Base-by-base conservation (phyloP, 2,329 filamentous ascomycete genomes). In the Calonectria hongkongensis region DNA sequence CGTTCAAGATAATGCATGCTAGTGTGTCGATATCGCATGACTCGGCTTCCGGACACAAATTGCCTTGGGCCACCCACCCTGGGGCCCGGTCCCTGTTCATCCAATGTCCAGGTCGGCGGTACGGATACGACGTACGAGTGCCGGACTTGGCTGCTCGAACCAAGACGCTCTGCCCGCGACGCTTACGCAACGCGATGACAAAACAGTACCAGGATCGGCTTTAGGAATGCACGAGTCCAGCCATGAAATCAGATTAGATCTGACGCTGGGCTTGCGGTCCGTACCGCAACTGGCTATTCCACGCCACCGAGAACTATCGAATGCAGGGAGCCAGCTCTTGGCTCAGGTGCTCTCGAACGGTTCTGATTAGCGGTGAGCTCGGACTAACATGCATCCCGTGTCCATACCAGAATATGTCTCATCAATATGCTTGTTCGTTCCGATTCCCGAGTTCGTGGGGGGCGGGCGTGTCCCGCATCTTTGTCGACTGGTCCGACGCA, bases 101-200 rank as follows among this genome's bases (percentile, higher is more conserved):
- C 54, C 54, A 58, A 58, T 58, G 33, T 27, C 54, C 54, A 39
- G 54, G 54, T 27, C n/a, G n/a, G 30, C 33, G 33, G 33, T 58
- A 58, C 54, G 54, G 54, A 58, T 58, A 58, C 54, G 54, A 58
- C 9, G 28, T 58, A 36, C 30, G 51, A 58, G n/a, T 58, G 51
- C 51, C 51, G 30, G 21, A 25, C 18, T 18, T 13, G 18, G 30
- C 30, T 36, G 10, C 51, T 39, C 3, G 7, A 39, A 9, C 51
- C 15, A n/a, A 15, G 18, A 13, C 51, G 15, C n/a, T 4, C 18
- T 25, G 18, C 3, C 30, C 4, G 6, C 13, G 15, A n/a, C 13
- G 18, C 16, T 56, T 56, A 56, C 51, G 51, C 51, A 56, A 56
- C 8, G 2, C 18, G 7, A 56, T 56, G 18, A 56, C 51, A 10